Evolutionary conservation across 2,329 filamentous ascomycete genomes (phyloP).

Genomic region (Boeremia exigua): DNA sequence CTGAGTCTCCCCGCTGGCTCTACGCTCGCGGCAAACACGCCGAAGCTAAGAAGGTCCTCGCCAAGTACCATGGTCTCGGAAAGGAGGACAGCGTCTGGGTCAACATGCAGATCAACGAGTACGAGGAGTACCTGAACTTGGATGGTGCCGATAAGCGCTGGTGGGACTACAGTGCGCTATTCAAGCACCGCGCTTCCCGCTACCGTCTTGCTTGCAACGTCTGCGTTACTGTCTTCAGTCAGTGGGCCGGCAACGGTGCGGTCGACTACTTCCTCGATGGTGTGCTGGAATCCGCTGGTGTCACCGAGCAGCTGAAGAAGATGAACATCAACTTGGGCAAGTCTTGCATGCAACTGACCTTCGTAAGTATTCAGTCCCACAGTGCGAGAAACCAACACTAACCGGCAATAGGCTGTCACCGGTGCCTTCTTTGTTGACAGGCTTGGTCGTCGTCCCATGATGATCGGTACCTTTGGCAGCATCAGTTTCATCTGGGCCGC

Average conservation of each 20-base stretch:
- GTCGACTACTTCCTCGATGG: constrained; percentile 42
- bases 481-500: constrained; percentile 36
- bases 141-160: constrained; percentile 38
- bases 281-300: constrained; percentile 46
- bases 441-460: constrained; percentile 41
- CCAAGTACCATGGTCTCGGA: constrained; percentile 63
- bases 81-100: constrained; percentile 41
- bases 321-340: constrained; percentile 47
- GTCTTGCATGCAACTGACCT: constrained; percentile 43
- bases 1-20: constrained; percentile 62
- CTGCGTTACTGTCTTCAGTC: constrained; percentile 50
- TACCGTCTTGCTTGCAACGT: constrained; percentile 48
- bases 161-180: constrained; percentile 44
- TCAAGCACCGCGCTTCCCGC: constrained; percentile 34
- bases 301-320: constrained; percentile 39
- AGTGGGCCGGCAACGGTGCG: constrained; percentile 50
- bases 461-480: constrained; percentile 34
- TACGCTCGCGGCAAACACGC: constrained; percentile 61
- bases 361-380: constrained; percentile 17
- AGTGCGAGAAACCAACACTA: neutral
- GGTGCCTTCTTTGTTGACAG: constrained; percentile 45
- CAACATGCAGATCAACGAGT: constrained; percentile 47
- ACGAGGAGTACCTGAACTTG: constrained; percentile 39
- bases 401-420: constrained; percentile 31
- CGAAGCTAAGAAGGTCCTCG: constrained; percentile 63